Conservation (phyloP, 75 land plant genomes). For the Isoetes taiwanensis region DNA sequence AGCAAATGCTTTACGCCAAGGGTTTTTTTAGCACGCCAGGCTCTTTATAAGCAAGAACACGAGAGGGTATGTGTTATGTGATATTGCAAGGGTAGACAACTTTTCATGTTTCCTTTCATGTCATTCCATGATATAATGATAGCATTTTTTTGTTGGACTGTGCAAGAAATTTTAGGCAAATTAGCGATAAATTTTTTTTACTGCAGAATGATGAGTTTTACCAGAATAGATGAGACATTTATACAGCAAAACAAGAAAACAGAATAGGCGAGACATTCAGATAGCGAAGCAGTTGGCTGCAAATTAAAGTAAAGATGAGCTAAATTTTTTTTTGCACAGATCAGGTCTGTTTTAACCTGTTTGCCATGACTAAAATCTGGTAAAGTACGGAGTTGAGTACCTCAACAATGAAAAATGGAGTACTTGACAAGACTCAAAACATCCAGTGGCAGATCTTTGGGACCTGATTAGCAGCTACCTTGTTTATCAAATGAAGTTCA, state of each 20-base stretch:
- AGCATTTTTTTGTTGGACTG: too few relatives aligned
- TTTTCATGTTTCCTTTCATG: background rate
- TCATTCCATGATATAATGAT: too few relatives aligned
- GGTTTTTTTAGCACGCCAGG: too few relatives aligned
- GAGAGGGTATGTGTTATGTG: constrained; percentile 26
- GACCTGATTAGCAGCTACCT: constrained; percentile 64
- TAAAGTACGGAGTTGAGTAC: constrained; percentile 55
- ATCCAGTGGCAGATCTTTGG: constrained; percentile 68
- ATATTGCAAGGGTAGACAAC: constrained; percentile 11
- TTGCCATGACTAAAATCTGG: background rate
- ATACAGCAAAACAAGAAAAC: too few relatives aligned
- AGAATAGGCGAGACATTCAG: constrained; percentile 27
- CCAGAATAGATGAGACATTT: too few relatives aligned
- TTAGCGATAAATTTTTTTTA: constrained; percentile 1
- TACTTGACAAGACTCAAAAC: constrained; percentile 63
- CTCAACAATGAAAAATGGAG: constrained; percentile 48
- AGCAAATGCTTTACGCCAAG: too few relatives aligned
- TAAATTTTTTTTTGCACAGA: constrained; percentile 18
- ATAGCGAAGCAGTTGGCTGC: constrained; percentile 14
- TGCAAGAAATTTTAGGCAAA: too few relatives aligned
- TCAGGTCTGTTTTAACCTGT: constrained; percentile 1
- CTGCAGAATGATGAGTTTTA: constrained; percentile 41
- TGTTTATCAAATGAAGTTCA: constrained; percentile 13
- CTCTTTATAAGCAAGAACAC: too few relatives aligned
- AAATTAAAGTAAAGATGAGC: constrained; percentile 3